phyloP scores from a whole-genome alignment of 208 protist species.

The Trypanosoma cruzi region DNA sequence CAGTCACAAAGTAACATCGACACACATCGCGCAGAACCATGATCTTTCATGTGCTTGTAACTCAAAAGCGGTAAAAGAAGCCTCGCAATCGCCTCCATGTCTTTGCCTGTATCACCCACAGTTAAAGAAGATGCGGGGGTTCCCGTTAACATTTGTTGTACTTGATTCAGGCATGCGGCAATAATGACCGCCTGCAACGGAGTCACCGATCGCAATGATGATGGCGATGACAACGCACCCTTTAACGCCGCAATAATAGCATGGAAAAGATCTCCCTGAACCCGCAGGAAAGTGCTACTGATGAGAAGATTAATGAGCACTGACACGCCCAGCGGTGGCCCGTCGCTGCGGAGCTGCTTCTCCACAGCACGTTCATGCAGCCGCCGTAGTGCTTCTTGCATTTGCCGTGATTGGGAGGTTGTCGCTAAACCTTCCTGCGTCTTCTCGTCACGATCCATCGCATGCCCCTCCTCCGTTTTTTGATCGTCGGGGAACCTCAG shows the following conservation, averaged over 20 bases:
- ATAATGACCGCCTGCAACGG: conserved; percentile 17
- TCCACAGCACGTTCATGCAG: conserved; percentile 25
- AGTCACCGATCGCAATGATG: conserved; percentile 1
- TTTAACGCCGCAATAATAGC: conserved; percentile 23
- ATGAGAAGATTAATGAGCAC: conserved; percentile 33
- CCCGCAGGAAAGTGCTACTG: conserved; percentile 19
- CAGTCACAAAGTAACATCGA: conserved; percentile 35
- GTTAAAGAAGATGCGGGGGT: background rate
- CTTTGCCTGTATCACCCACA: background rate
- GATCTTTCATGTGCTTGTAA: conserved; percentile 11
- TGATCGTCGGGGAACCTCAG: background rate
- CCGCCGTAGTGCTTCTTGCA: conserved; percentile 1
- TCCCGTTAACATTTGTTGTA: background rate
- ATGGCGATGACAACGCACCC: conserved; percentile 12
- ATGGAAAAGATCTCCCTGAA: conserved; percentile 7
- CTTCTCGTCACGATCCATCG: background rate
- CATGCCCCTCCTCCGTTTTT: background rate
- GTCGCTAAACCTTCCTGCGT: background rate
- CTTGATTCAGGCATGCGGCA: conserved; percentile 10
- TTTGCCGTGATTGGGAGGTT: background rate
- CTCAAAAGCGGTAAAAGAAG: conserved; percentile 10
- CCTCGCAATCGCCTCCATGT: conserved; percentile 19
- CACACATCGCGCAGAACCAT: conserved; percentile 38
- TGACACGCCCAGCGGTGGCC: conserved; percentile 8
- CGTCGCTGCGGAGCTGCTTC: conserved; percentile 26